phyloP scores from a whole-genome alignment of 2,329 filamentous ascomycete species.

The Achaetomium macrosporum region DNA sequence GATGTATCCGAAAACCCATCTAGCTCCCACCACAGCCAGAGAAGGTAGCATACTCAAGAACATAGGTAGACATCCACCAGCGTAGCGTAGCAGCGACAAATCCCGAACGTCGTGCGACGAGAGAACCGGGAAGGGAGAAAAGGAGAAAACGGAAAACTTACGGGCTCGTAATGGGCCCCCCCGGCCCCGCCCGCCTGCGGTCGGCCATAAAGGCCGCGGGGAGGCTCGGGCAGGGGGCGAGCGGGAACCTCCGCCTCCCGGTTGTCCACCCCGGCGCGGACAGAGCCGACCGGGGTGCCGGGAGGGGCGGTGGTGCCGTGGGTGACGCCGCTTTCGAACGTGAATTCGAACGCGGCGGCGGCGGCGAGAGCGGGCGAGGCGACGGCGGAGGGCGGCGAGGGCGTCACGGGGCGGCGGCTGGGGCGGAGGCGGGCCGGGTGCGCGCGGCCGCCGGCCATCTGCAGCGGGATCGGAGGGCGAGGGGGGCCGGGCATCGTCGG shows the following conservation, averaged over 20 bases:
- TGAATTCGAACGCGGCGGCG: conserved; percentile 1
- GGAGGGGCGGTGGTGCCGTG: background rate
- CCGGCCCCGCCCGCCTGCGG: background rate
- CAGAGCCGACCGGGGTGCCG: background rate
- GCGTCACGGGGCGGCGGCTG: background rate
- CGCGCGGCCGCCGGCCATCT: conserved; percentile 11
- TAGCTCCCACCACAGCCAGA: too few relatives aligned
- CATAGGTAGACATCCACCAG: too few relatives aligned
- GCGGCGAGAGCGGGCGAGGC: background rate
- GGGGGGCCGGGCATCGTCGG: background rate
- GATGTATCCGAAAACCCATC: too few relatives aligned
- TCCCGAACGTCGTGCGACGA: too few relatives aligned
- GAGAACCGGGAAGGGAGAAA: too few relatives aligned
- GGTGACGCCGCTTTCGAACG: conserved; percentile 2
- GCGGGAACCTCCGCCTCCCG: background rate
- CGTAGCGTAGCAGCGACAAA: too few relatives aligned
- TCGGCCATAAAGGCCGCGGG: conserved; percentile 3
- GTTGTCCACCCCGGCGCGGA: background rate
- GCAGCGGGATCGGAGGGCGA: conserved; percentile 6
- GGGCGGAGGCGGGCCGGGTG: conserved; percentile 8
- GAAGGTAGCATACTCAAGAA: too few relatives aligned
- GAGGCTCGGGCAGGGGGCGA: background rate
- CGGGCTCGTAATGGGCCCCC: background rate
- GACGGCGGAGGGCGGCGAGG: background rate
- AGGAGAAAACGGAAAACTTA: background rate